phyloP scores from a whole-genome alignment of 495 filamentous ascomycete species.

The Daldinia decipiens region DNA sequence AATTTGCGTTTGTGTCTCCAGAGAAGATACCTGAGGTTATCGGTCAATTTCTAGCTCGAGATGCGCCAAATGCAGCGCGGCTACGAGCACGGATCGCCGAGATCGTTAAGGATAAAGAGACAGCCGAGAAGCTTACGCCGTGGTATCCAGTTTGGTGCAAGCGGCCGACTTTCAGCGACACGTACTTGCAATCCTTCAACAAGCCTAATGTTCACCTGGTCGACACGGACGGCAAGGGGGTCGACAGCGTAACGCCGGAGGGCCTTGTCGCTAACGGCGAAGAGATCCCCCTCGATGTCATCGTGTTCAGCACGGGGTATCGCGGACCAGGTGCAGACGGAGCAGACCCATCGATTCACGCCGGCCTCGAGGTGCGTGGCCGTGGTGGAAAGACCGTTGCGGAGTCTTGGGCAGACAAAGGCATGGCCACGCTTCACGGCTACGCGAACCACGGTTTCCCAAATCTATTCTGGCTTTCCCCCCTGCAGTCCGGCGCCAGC shows the following conservation, averaged over 20 bases:
- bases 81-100: conserved; percentile 53
- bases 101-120: conserved; percentile 56
- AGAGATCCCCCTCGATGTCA: conserved; percentile 58
- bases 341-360: conserved; percentile 48
- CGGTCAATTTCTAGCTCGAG: conserved; percentile 44
- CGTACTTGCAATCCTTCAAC: conserved; percentile 59
- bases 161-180: conserved; percentile 58
- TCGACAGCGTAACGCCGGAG: conserved; percentile 51
- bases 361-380: conserved; percentile 55
- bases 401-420: conserved; percentile 54
- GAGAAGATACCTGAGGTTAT: conserved; percentile 52
- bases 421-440: conserved; percentile 61
- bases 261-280: conserved; percentile 54
- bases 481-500: conserved; percentile 52
- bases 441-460: conserved; percentile 58
- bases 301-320: conserved; percentile 63
- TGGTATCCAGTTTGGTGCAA: conserved; percentile 62
- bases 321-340: conserved; percentile 43
- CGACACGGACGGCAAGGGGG: conserved; percentile 64
- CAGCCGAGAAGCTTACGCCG: conserved; percentile 54
- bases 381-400: conserved; percentile 54
- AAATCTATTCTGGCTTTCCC: conserved; percentile 62
- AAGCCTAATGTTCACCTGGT: conserved; percentile 59
- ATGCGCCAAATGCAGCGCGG: conserved; percentile 38
- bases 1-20: conserved; percentile 39